These are phyloP conservation scores for Lagenidium sp. DNA, from an alignment of 352 stramenopile species.

Conservation along the genomic window DNA sequence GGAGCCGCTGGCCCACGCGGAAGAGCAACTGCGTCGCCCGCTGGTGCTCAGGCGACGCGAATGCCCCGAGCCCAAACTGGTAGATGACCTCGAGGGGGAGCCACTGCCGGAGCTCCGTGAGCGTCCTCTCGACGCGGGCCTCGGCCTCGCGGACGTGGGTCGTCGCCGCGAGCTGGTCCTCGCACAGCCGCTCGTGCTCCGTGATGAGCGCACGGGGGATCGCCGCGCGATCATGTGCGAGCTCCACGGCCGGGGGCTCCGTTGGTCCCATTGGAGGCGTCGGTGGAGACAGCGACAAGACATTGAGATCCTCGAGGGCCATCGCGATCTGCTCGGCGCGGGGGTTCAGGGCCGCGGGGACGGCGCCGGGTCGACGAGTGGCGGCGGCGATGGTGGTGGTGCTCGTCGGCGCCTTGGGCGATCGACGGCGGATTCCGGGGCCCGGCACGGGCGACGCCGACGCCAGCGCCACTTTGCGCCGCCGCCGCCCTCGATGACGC, in stretches of 20 bases:
- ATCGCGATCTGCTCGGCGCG: constrained; percentile 24
- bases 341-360: neutral
- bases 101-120: constrained; percentile 42
- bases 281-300: neutral
- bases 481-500: no score
- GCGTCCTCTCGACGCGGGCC: constrained; percentile 26
- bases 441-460: no score
- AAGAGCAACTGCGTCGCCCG: constrained; percentile 34
- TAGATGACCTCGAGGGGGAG: constrained; percentile 65
- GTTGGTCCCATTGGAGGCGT: no score
- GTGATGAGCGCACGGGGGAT: no score
- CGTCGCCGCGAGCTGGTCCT: constrained; percentile 3
- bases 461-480: no score
- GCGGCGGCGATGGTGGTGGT: no score
- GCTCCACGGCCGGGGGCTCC: neutral
- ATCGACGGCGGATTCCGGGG: no score
- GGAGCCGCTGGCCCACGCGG: constrained; percentile 29
- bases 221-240: no score
- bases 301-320: constrained; percentile 19
- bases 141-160: constrained; percentile 15
- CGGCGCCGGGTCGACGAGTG: no score
- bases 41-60: constrained; percentile 55
- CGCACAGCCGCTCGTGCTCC: constrained; percentile 8
- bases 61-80: constrained; percentile 37
- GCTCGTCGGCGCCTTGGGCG: no score